A percentile compares a stretch with the other conserved stretches of the same genome.
Evolutionary conservation across 2,329 filamentous ascomycete species (phyloP).

Genomic region (Pseudogymnoascus destructans): DNA sequence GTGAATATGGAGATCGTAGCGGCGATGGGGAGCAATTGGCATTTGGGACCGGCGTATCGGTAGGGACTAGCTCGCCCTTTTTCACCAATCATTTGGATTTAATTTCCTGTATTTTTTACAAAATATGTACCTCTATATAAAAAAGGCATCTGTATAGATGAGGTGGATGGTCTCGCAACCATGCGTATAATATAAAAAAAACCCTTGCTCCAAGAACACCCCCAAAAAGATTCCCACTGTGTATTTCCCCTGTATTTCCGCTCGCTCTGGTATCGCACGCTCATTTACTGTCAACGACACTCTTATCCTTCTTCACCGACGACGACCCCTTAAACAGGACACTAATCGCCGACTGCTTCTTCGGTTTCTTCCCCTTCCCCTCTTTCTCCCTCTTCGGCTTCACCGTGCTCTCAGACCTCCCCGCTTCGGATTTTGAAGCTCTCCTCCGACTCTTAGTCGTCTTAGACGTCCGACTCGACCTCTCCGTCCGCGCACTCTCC

Average conservation of each 20-base stretch:
- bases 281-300: neutral
- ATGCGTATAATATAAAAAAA: slow-evolving; percentile 1
- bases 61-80: neutral
- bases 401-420: slow-evolving; percentile 13
- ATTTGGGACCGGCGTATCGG: neutral
- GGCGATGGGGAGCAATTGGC: neutral
- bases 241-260: neutral
- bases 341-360: slow-evolving; percentile 3
- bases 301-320: neutral
- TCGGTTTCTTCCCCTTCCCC: neutral
- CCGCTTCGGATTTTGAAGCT: slow-evolving; percentile 16
- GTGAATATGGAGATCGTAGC: neutral
- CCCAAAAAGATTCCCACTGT: neutral
- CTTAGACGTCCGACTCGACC: slow-evolving; percentile 23
- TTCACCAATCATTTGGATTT: neutral
- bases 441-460: slow-evolving; percentile 13
- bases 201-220: neutral
- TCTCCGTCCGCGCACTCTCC: slow-evolving; percentile 15
- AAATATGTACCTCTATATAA: slow-evolving; percentile 4
- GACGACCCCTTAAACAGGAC: neutral
- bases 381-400: neutral
- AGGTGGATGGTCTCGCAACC: slow-evolving; percentile 7
- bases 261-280: neutral
- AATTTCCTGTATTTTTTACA: neutral
- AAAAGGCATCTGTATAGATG: slow-evolving; percentile 7